A percentile compares a stretch with the other conserved stretches of the same genome.
Evolutionary conservation across 2,329 filamentous ascomycete genomes (phyloP).

Genomic region (Neoascochyta sp.): DNA sequence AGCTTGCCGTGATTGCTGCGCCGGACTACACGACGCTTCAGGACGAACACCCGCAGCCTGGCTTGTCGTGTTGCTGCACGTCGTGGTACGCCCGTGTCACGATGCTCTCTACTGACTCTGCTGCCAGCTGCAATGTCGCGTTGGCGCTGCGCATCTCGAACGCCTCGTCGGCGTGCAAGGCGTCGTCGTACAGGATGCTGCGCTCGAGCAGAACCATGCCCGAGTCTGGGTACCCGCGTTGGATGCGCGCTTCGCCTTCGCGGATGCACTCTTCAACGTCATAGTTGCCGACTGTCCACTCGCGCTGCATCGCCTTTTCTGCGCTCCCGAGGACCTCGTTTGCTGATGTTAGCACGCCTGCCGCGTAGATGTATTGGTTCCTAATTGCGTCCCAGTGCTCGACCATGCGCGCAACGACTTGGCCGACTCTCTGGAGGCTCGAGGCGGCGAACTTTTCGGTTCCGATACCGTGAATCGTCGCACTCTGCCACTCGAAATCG

Average conservation of each 20-base stretch:
- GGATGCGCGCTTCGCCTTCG: conserved; percentile 35
- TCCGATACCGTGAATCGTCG: conserved; percentile 37
- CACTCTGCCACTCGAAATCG: conserved; percentile 41
- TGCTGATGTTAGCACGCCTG: conserved; percentile 30
- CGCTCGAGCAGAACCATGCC: conserved; percentile 40
- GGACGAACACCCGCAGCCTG: conserved; percentile 34
- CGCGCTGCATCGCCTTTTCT: conserved; percentile 22
- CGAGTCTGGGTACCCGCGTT: conserved; percentile 38
- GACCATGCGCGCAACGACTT: conserved; percentile 23
- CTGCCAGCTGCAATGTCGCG: conserved; percentile 10
- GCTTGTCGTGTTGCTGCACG: conserved; percentile 21
- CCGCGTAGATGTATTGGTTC: conserved; percentile 37
- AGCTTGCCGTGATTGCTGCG: no score
- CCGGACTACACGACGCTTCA: no score
- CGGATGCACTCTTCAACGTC: conserved; percentile 34
- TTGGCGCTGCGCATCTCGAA: conserved; percentile 29
- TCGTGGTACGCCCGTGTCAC: conserved; percentile 17
- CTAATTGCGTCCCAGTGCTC: conserved; percentile 32
- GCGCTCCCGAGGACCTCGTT: conserved; percentile 31
- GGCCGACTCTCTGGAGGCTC: conserved; percentile 31
- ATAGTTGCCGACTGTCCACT: conserved; percentile 31
- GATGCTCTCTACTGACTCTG: conserved; percentile 18
- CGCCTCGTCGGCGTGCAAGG: conserved; percentile 16
- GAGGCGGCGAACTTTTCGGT: conserved; percentile 36
- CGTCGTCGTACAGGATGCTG: conserved; percentile 37